phyloP scores from a whole-genome alignment of 1,284 basidiomycete genomes.

The Malassezia dermatis region DNA sequence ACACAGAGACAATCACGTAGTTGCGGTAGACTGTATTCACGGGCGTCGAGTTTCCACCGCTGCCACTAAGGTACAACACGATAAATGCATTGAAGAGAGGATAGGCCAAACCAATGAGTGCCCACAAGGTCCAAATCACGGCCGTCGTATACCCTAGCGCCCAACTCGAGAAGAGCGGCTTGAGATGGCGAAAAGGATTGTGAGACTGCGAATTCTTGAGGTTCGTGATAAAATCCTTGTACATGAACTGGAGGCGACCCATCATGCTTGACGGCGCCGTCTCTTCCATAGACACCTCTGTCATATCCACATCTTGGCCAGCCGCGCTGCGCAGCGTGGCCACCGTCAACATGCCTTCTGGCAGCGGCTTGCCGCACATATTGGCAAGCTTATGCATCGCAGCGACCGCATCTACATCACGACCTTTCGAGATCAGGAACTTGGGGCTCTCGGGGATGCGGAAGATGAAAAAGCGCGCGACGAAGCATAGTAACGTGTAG shows the following conservation, averaged over 20 bases:
- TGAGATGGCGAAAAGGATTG: slow-evolving; percentile 22
- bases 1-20: slow-evolving; percentile 44
- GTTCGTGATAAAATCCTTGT: slow-evolving; percentile 2
- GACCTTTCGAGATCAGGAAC: slow-evolving; percentile 44
- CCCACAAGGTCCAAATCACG: slow-evolving; percentile 39
- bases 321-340: slow-evolving; percentile 41
- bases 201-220: neutral
- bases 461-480: slow-evolving; percentile 42
- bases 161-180: slow-evolving; percentile 33
- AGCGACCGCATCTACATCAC: slow-evolving; percentile 42
- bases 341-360: slow-evolving; percentile 41
- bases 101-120: slow-evolving; percentile 46
- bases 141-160: slow-evolving; percentile 36
- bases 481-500: slow-evolving; percentile 37
- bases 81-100: slow-evolving; percentile 47
- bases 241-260: neutral
- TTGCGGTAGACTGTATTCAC: slow-evolving; percentile 30
- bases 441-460: slow-evolving; percentile 46
- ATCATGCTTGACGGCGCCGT: neutral
- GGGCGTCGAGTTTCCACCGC: slow-evolving; percentile 9
- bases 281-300: slow-evolving; percentile 15
- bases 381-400: slow-evolving; percentile 37
- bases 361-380: slow-evolving; percentile 34
- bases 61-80: slow-evolving; percentile 33
- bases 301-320: slow-evolving; percentile 34